Conservation (phyloP, 495 filamentous ascomycete genomes). For the Diplogelasinospora grovesii region DNA sequence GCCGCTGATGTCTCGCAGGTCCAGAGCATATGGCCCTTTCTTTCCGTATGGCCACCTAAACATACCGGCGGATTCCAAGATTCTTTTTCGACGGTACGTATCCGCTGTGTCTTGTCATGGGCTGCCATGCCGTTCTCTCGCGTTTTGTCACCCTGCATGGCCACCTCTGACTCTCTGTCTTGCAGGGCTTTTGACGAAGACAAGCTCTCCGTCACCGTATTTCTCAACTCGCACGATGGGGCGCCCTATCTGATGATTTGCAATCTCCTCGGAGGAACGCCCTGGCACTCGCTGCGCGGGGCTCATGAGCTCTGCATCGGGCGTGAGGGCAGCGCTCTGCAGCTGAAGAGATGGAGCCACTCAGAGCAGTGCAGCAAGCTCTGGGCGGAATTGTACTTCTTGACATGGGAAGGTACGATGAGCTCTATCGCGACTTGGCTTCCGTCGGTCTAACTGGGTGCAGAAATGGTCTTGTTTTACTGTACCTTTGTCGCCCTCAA, state of each 20-base stretch:
- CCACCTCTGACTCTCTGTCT: neutral
- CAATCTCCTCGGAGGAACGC: conserved; percentile 29
- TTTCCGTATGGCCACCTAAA: conserved; percentile 35
- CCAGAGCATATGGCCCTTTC: conserved; percentile 29
- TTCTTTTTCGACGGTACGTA: conserved; percentile 47
- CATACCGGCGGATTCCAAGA: conserved; percentile 39
- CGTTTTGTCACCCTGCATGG: neutral
- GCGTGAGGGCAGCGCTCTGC: conserved; percentile 39
- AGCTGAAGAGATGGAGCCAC: conserved; percentile 43
- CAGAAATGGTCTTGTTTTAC: conserved; percentile 72
- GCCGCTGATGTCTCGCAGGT: conserved; percentile 17
- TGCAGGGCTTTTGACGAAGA: conserved; percentile 46
- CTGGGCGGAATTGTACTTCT: conserved; percentile 47
- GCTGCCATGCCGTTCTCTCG: neutral
- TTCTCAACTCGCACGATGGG: conserved; percentile 33
- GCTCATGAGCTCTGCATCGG: conserved; percentile 45
- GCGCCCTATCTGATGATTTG: conserved; percentile 38
- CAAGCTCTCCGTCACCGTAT: conserved; percentile 42
- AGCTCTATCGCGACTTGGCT: neutral
- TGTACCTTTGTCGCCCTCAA: conserved; percentile 70
- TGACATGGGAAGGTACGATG: conserved; percentile 48
- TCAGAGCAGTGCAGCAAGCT: conserved; percentile 36
- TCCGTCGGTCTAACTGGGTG: conserved; percentile 4
- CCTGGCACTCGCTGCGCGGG: conserved; percentile 41
- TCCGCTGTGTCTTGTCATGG: too few relatives aligned